Conservation (phyloP, 257 asterid genomes). For the Salvia hispanica region DNA sequence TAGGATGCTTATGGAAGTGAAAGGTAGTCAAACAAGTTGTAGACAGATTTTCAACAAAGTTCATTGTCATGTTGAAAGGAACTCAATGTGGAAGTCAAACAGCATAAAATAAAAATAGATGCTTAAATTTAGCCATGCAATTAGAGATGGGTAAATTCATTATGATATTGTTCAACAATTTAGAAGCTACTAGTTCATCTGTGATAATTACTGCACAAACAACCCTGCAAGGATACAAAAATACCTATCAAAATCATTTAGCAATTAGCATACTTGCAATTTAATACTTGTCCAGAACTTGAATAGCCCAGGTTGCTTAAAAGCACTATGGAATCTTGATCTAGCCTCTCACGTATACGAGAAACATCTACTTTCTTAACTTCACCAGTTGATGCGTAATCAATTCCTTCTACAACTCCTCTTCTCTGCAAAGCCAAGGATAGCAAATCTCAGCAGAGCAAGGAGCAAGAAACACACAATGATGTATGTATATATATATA, state of each 20-base stretch:
- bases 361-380: constrained; percentile 91
- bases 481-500: too few relatives aligned
- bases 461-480: not conserved
- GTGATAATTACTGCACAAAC: constrained; percentile 21
- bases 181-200: constrained; percentile 27
- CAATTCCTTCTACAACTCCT: constrained; percentile 94
- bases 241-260: constrained; percentile 62
- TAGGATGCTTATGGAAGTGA: not conserved
- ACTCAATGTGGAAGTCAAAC: not conserved
- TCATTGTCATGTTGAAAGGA: constrained; percentile 6
- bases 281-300: constrained; percentile 96
- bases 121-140: not conserved
- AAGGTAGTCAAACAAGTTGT: not conserved
- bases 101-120: constrained; percentile 2
- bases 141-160: constrained; percentile 23
- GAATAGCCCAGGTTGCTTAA: constrained; percentile 92
- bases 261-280: constrained; percentile 98
- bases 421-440: constrained; percentile 71
- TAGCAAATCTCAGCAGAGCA: constrained; percentile 14
- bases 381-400: constrained; percentile 91
- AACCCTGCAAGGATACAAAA: constrained; percentile 51
- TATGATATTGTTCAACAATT: constrained; percentile 15
- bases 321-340: constrained; percentile 76
- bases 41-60: not conserved
- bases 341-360: constrained; percentile 85